These are phyloP conservation scores for Thalassia testudinum DNA, from an alignment of 116 monocot genomes.

Conservation along the genomic window DNA sequence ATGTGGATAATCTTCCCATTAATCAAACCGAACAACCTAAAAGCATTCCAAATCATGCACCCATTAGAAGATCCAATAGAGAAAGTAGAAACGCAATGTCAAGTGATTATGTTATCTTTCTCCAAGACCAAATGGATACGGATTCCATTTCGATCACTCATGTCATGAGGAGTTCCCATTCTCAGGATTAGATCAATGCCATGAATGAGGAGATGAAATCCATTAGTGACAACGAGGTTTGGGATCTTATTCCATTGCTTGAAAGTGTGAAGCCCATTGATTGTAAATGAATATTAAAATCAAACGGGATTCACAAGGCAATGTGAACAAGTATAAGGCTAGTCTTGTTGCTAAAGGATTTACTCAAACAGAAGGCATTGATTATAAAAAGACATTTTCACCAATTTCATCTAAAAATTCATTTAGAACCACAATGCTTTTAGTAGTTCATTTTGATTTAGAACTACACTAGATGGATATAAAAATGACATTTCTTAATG, in stretches of 20 bases:
- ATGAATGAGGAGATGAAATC: slow-evolving; percentile 6
- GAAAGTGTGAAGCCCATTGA: background rate
- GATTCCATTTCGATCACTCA: background rate
- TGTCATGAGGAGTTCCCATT: background rate
- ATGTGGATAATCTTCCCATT: too few species aligned
- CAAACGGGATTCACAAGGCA: background rate
- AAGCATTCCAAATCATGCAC: too few species aligned
- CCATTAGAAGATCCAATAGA: slow-evolving; percentile 1
- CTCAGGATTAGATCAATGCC: background rate
- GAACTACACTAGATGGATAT: slow-evolving; percentile 3
- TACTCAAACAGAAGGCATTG: slow-evolving; percentile 1
- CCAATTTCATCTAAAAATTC: background rate
- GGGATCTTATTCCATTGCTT: background rate
- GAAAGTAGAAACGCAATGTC: background rate
- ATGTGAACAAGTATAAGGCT: background rate
- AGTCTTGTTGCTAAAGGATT: background rate
- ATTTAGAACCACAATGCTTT: background rate
- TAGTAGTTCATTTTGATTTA: slow-evolving; percentile 1
- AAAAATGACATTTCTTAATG: background rate
- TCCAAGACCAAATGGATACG: background rate
- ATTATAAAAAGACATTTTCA: background rate
- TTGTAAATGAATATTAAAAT: slow-evolving; percentile 5
- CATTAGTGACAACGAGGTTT: background rate
- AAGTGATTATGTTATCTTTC: background rate
- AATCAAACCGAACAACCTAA: too few species aligned